Evolutionary conservation across 441 rosid genomes (phyloP).

Genomic region (Melastoma candidum): DNA sequence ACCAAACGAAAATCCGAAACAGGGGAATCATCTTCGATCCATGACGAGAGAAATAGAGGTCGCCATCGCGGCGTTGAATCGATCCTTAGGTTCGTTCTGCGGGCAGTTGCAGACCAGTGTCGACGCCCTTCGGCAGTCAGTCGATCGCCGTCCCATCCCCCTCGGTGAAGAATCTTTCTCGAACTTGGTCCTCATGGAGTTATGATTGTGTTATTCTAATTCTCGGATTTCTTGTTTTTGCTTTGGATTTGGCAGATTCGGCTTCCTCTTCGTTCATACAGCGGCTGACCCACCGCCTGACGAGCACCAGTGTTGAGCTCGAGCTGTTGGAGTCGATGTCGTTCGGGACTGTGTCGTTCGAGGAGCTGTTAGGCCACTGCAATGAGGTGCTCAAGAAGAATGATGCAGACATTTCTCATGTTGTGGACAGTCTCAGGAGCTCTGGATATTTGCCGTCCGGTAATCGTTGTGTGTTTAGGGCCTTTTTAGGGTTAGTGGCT

Average conservation of each 20-base stretch:
- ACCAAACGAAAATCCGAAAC: too few relatives aligned
- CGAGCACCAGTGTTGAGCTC: conserved; percentile 29
- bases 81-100: conserved; percentile 47
- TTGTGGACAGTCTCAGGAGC: conserved; percentile 29
- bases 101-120: conserved; percentile 54
- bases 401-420: conserved; percentile 27
- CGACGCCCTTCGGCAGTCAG: conserved; percentile 56
- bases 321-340: conserved; percentile 46
- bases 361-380: conserved; percentile 74
- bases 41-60: conserved; percentile 38
- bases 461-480: background rate
- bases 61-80: conserved; percentile 30
- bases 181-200: background rate
- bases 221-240: background rate
- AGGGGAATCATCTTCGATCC: too few relatives aligned
- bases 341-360: conserved; percentile 47
- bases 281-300: conserved; percentile 54
- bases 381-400: conserved; percentile 36
- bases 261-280: conserved; percentile 73
- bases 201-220: background rate
- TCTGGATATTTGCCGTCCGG: conserved; percentile 33
- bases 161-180: conserved; percentile 29
- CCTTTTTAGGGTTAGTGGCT: background rate
- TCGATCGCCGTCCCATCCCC: conserved; percentile 75
- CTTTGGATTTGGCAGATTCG: conserved; percentile 33